phyloP scores from a whole-genome alignment of 306 rosid genomes.

The Sicyos edulis region DNA sequence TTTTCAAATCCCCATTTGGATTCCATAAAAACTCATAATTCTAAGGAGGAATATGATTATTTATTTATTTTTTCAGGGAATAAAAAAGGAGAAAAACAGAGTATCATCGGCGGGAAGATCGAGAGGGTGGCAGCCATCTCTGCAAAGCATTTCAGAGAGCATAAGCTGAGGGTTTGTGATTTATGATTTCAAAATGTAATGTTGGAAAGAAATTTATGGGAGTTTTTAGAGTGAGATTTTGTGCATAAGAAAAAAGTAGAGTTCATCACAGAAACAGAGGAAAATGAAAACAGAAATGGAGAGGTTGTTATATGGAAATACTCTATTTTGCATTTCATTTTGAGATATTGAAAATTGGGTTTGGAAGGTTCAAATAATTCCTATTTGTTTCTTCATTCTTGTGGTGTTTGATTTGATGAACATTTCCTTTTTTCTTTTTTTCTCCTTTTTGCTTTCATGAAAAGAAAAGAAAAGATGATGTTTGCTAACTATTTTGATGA shows the following conservation, averaged over 20 bases:
- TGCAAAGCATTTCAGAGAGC: constrained; percentile 20
- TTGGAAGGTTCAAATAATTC: not conserved
- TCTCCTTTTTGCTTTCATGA: too few relatives aligned
- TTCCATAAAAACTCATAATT: not conserved
- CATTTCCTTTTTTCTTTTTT: not conserved
- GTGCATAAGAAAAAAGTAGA: constrained; percentile 3
- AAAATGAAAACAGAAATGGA: not conserved
- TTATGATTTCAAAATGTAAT: too few relatives aligned
- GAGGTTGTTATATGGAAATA: not conserved
- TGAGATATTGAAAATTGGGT: constrained; percentile 7
- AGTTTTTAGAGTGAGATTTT: not conserved
- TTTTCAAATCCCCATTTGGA: not conserved
- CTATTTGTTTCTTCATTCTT: not conserved
- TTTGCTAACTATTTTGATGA: not conserved
- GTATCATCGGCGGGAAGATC: not conserved
- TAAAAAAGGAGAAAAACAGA: constrained; percentile 17
- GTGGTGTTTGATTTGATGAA: not conserved
- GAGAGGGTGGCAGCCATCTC: constrained; percentile 23
- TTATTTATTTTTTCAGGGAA: not conserved
- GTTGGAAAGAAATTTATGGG: too few relatives aligned
- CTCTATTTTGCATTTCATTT: not conserved
- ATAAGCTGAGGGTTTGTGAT: constrained; percentile 3
- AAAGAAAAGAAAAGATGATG: not conserved
- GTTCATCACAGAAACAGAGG: constrained; percentile 5
- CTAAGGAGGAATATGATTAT: not conserved